These are phyloP conservation scores for Tilletia horrida DNA, from an alignment of 1,284 basidiomycete species.

Conservation along the genomic window DNA sequence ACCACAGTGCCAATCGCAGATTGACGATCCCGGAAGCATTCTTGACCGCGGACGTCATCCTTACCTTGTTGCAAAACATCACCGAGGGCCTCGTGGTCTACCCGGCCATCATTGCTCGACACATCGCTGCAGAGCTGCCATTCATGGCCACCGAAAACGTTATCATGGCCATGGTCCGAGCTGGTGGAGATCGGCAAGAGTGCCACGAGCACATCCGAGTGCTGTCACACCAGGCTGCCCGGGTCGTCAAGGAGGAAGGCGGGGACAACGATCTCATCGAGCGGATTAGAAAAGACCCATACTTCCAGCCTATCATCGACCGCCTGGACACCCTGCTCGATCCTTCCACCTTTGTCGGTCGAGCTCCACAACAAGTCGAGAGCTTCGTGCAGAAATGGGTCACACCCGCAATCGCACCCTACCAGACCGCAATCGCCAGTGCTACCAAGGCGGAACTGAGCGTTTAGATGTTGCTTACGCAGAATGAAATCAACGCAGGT, in stretches of 20 bases:
- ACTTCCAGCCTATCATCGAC: slow-evolving; percentile 63
- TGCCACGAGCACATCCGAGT: slow-evolving; percentile 95
- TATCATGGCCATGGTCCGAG: slow-evolving; percentile 99
- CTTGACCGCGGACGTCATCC: slow-evolving; percentile 91
- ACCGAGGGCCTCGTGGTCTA: slow-evolving; percentile 97
- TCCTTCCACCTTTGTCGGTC: slow-evolving; percentile 40
- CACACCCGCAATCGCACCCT: slow-evolving; percentile 71
- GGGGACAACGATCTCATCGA: slow-evolving; percentile 94
- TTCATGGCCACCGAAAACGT: slow-evolving; percentile 96
- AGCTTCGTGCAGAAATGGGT: slow-evolving; percentile 83
- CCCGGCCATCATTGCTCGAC: slow-evolving; percentile 86
- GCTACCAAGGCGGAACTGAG: slow-evolving; percentile 62
- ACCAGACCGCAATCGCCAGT: slow-evolving; percentile 64
- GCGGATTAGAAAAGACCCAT: slow-evolving; percentile 68
- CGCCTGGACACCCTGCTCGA: slow-evolving; percentile 57
- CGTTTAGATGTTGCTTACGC: slow-evolving; percentile 27
- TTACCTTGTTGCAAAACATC: slow-evolving; percentile 93
- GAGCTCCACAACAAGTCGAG: slow-evolving; percentile 51
- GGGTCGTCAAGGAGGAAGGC: slow-evolving; percentile 91
- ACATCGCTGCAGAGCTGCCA: slow-evolving; percentile 89
- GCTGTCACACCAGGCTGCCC: slow-evolving; percentile 89
- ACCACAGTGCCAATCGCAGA: slow-evolving; percentile 80
- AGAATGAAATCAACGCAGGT: background rate
- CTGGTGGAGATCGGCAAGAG: slow-evolving; percentile 84
- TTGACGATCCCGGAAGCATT: slow-evolving; percentile 96